A percentile compares a stretch with the other conserved stretches of the same genome.
phyloP scores from a whole-genome alignment of 495 filamentous ascomycete genomes.

The Penicillium waksmanii region DNA sequence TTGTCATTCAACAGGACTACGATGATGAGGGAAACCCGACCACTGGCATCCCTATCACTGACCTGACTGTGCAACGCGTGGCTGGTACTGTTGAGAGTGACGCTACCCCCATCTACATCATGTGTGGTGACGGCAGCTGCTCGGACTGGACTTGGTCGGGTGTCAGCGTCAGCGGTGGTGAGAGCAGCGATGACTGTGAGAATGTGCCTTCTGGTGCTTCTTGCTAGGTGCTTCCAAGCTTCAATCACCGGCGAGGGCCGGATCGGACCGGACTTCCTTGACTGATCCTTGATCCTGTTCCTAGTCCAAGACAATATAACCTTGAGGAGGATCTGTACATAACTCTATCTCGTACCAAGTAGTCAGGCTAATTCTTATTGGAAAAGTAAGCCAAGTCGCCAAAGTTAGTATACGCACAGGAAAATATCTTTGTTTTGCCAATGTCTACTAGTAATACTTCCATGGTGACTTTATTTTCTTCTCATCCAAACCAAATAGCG shows the following conservation, averaged over 20 bases:
- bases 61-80: constrained; percentile 55
- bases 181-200: constrained; percentile 42
- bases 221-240: constrained; percentile 34
- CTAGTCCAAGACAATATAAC: not conserved
- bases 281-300: not conserved
- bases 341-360: no score
- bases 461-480: no score
- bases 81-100: constrained; percentile 51
- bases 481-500: no score
- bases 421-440: no score
- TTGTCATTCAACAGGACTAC: constrained; percentile 73
- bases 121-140: constrained; percentile 52
- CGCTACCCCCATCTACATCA: constrained; percentile 56
- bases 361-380: no score
- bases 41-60: constrained; percentile 63
- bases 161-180: constrained; percentile 51
- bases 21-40: constrained; percentile 67
- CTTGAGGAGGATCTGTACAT: not conserved
- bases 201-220: constrained; percentile 45
- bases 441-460: no score
- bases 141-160: constrained; percentile 54
- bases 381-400: no score
- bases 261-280: not conserved
- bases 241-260: not conserved
- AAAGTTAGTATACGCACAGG: no score